phyloP scores from a whole-genome alignment of 2,329 filamentous ascomycete species.

The Rhytidhysteron rufulum region DNA sequence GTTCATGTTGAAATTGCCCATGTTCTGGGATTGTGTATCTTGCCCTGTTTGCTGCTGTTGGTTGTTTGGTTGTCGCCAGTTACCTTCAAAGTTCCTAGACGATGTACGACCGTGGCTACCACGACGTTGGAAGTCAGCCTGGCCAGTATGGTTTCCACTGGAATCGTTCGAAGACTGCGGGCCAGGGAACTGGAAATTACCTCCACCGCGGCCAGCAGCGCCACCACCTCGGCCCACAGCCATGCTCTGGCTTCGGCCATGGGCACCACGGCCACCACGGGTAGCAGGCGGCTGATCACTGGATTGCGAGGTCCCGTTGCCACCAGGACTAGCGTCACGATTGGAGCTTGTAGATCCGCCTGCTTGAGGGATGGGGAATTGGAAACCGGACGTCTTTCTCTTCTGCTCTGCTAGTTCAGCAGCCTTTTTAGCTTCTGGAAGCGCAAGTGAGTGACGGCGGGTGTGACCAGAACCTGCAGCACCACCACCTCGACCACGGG shows the following conservation, averaged over 20 bases:
- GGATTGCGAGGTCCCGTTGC: conserved; percentile 22
- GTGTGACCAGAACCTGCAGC: conserved; percentile 72
- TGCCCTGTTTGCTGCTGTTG: conserved; percentile 51
- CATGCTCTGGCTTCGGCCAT: conserved; percentile 84
- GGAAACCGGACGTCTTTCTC: conserved; percentile 87
- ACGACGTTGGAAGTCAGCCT: conserved; percentile 68
- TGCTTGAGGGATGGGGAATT: conserved; percentile 78
- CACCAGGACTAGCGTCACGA: conserved; percentile 56
- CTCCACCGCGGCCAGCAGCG: conserved; percentile 59
- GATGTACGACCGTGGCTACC: conserved; percentile 76
- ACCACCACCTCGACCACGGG: conserved; percentile 69
- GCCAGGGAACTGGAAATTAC: conserved; percentile 67
- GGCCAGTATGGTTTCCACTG: conserved; percentile 35
- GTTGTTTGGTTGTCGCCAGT: conserved; percentile 83
- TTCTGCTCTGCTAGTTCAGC: conserved; percentile 96
- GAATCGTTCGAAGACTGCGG: conserved; percentile 51
- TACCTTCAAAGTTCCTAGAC: conserved; percentile 95
- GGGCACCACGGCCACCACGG: conserved; percentile 52
- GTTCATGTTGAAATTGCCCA: conserved; percentile 65
- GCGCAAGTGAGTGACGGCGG: conserved; percentile 86
- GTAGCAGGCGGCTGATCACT: conserved; percentile 26
- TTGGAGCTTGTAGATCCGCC: conserved; percentile 50
- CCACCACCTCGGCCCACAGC: conserved; percentile 68
- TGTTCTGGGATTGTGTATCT: conserved; percentile 44
- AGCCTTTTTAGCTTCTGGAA: conserved; percentile 96